phyloP scores from a whole-genome alignment of 1,284 basidiomycete genomes.

The Porogramme epimiltina region DNA sequence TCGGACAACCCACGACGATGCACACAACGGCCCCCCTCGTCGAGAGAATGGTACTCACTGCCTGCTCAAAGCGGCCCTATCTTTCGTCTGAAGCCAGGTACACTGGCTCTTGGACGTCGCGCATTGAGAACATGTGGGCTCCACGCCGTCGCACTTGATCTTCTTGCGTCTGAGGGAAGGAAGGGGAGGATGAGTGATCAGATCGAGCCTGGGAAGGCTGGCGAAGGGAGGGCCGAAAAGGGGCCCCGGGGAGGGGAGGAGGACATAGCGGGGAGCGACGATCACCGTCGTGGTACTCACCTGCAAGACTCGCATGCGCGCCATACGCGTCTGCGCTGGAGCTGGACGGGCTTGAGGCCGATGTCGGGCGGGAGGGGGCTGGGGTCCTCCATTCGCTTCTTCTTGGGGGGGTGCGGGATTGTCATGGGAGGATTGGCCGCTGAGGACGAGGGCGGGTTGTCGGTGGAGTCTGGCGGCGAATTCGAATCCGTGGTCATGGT shows the following conservation, averaged over 20 bases:
- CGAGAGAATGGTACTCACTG: constrained; percentile 55
- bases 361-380: constrained; percentile 51
- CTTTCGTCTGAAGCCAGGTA: constrained; percentile 86
- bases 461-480: constrained; percentile 45
- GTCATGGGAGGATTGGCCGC: constrained; percentile 36
- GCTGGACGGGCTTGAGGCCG: constrained; percentile 68
- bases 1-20: too few relatives aligned
- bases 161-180: constrained; percentile 68
- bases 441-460: constrained; percentile 27
- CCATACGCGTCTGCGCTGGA: constrained; percentile 78
- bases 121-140: constrained; percentile 84
- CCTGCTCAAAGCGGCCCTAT: constrained; percentile 81
- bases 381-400: constrained; percentile 68
- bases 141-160: constrained; percentile 85
- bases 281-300: constrained; percentile 40
- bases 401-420: constrained; percentile 65
- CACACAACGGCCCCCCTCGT: too few relatives aligned
- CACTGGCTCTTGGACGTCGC: constrained; percentile 70
- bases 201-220: constrained; percentile 12
- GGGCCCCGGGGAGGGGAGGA: constrained; percentile 8
- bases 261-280: constrained; percentile 22
- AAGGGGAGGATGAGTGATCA: constrained; percentile 9
- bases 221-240: constrained; percentile 3
- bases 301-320: constrained; percentile 85
- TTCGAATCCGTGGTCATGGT: constrained; percentile 51